These are phyloP conservation scores for Tricholoma sp. DNA, from an alignment of 768 basidiomycete genomes.

Conservation along the genomic window DNA sequence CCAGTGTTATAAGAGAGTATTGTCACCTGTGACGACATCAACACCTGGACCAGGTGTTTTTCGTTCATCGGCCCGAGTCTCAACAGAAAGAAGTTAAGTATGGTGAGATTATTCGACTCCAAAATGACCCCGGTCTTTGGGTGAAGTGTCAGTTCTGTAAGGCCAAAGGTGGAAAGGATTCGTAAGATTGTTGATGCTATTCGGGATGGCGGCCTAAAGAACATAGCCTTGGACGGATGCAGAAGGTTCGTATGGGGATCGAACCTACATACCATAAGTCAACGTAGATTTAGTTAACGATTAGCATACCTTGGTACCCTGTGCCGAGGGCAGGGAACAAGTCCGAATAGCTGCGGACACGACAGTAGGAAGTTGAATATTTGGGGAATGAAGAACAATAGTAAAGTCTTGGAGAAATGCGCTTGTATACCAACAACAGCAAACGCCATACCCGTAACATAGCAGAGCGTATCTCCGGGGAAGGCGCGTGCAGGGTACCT, in stretches of 20 bases:
- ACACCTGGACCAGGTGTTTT: constrained; percentile 63
- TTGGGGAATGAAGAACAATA: constrained; percentile 96
- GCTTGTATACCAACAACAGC: constrained; percentile 96
- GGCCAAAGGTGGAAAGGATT: constrained; percentile 54
- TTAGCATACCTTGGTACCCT: constrained; percentile 75
- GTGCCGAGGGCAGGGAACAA: constrained; percentile 93
- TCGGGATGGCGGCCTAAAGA: constrained; percentile 52
- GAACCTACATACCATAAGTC: constrained; percentile 44
- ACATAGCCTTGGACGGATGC: constrained; percentile 65
- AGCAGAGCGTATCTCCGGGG: constrained; percentile 96
- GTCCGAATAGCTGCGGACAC: constrained; percentile 89
- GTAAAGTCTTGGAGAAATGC: constrained; percentile 94
- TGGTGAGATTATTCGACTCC: constrained; percentile 84
- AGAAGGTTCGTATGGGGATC: constrained; percentile 72
- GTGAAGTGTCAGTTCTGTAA: constrained; percentile 60
- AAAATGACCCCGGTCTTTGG: constrained; percentile 52
- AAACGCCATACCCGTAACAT: constrained; percentile 98
- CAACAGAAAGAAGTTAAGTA: constrained; percentile 82
- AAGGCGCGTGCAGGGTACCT: constrained; percentile 97
- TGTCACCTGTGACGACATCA: constrained; percentile 72
- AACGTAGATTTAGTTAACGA: background rate
- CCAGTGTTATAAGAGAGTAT: background rate
- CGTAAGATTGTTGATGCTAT: constrained; percentile 53
- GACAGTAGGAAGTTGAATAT: constrained; percentile 96
- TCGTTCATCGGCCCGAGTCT: constrained; percentile 84